Evolutionary conservation across 495 filamentous ascomycete genomes (phyloP).

Genomic region (Sabuloglossum arenarium): DNA sequence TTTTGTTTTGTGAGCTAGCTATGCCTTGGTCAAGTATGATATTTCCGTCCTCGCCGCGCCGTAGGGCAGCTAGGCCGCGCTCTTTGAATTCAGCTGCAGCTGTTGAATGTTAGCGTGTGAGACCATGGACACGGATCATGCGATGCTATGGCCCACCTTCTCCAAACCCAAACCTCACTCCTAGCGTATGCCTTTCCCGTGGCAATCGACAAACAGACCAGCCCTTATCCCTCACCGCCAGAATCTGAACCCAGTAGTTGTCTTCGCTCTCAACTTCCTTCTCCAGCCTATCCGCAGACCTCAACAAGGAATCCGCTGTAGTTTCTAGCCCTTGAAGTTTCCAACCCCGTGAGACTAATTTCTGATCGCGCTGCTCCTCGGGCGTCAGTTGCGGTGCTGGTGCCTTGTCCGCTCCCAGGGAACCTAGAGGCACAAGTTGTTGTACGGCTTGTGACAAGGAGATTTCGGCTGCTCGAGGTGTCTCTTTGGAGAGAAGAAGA

Average conservation of each 20-base stretch:
- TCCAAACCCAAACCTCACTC: conserved; percentile 72
- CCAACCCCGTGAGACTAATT: conserved; percentile 50
- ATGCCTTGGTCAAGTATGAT: conserved; percentile 53
- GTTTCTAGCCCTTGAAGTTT: conserved; percentile 53
- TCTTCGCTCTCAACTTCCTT: conserved; percentile 57
- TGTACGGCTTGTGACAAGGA: conserved; percentile 52
- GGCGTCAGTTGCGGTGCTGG: conserved; percentile 32
- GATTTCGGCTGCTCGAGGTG: conserved; percentile 38
- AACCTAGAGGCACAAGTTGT: conserved; percentile 45
- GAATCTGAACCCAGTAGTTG: conserved; percentile 71
- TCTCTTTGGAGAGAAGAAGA: conserved; percentile 58
- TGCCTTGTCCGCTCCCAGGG: conserved; percentile 50
- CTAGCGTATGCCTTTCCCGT: conserved; percentile 49
- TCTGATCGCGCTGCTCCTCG: conserved; percentile 30
- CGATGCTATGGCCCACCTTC: conserved; percentile 28
- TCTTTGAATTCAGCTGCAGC: conserved; percentile 56
- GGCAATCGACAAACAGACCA: conserved; percentile 67
- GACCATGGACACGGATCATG: neutral
- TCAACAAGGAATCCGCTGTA: conserved; percentile 53
- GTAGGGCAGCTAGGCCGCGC: conserved; percentile 56
- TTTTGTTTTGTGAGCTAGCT: conserved; percentile 30
- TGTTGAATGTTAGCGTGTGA: conserved; percentile 10
- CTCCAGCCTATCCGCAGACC: conserved; percentile 49
- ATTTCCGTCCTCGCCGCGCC: conserved; percentile 50
- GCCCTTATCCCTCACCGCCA: conserved; percentile 58